Base-by-base conservation (phyloP, 2,329 filamentous ascomycete species). In the Decorospora gaudefroyi region DNA sequence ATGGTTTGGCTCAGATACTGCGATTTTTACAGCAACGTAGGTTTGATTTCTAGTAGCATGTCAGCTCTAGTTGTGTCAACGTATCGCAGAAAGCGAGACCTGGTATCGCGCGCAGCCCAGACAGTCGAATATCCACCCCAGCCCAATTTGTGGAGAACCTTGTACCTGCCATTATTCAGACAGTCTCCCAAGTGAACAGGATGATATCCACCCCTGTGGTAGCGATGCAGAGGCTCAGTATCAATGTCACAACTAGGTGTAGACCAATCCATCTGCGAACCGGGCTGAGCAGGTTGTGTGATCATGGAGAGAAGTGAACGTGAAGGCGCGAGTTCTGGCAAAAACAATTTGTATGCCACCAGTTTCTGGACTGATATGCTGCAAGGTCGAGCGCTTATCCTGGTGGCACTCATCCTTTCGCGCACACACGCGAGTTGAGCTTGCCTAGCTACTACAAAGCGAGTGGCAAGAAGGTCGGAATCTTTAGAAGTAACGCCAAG, bases 11-110 rank as follows among this genome's bases (percentile, higher is more conserved):
- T 53, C 49, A 3, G 63, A 25, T 3, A 59, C 45, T 7, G 46
- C 35, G 16, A 64, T 46, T 37, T 63, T 65, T 2, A 67, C 1
- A 4, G 59, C 55, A 18, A 67, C 62, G 30, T 64, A 61, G 16
- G 18, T 6, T 38, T 55, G 35, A 4, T 42, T 19, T 25, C 45
- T 57, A 18, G 7, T 3, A 11, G 31, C 7, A 27, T 6, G 13
- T 57, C 31, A 57, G 46, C 39, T 27, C 21, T 8, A 7, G 12
- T 18, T 16, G 18, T 26, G 10, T n/a, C 3, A 17, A 12, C 1
- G 17, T 17, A 23, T 15, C 3, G 15, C 13, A 6, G 23, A n/a
- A 9, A 37, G 29, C n/a, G 11, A 3, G 21, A 56, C 54, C 43
- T 54, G 8, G 19, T 33, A 49, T 57, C 51, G 30, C 32, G 40